Evolutionary conservation across 108 stramenopile genomes (phyloP), one percentile per base, ranked within the genome.

Genomic region (Tribonema minus): DNA sequence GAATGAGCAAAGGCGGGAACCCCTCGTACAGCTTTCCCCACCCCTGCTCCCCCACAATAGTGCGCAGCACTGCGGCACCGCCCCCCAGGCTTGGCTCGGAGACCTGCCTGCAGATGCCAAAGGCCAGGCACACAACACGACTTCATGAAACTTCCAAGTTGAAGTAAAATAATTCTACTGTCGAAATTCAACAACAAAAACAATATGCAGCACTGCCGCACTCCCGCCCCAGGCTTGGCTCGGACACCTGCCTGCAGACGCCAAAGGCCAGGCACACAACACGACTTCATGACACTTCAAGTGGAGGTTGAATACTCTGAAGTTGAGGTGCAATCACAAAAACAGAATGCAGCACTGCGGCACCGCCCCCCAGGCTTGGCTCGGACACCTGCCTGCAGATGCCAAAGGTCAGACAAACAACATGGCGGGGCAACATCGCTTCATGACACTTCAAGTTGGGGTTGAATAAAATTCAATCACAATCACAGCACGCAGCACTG

Each of bases 1-100:
- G 87, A n/a, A 92, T 84, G 80, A 96, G 68, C 23, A 96, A 86
- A 0, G 93, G 91, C 1, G 92, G 92, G 15, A 96, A 85, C n/a
- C 94, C 92, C 12, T 91, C 84, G 84, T 93, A 96, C 61, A 92
- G 69, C 70, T 75, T 74, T 65, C 81, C 86, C 89, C 88, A 89
- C 27, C 92, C 92, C 27, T 87, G 84, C 70, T 96, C 95, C 9
- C 27, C 60, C 2, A 83, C 90, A 33, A 95, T 93, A 31, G 75
- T 70, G 35, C 74, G 34, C 61, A 91, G 59, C 3, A 92, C 94
- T 12, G 93, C 92, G 25, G 84, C 37, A 40, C 92, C 3, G 89
- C 91, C 39, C 75, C 84, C 72, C 68, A 93, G 93, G 3, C 70
- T 64, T 12, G 95, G 93, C 30, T 96, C 89, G 2, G 93, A 91